Percentiles rank a stretch among this genome's conserved stretches.
These are phyloP conservation scores for Trifolium fragiferum DNA, from an alignment of 306 rosid genomes.

Conservation along the genomic window DNA sequence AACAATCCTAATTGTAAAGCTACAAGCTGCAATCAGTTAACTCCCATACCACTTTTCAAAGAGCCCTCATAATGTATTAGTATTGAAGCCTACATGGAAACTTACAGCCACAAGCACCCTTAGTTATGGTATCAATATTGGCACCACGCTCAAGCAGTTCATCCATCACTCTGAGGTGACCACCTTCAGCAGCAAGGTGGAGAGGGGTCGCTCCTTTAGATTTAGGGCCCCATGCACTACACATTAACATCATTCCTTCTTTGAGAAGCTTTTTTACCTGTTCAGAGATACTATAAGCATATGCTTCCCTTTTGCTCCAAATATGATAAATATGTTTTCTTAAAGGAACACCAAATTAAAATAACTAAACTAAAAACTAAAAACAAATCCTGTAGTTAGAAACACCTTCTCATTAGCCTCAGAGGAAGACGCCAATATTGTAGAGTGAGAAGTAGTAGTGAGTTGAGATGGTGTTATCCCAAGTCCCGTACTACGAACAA, in stretches of 20 bases:
- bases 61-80: too few relatives aligned
- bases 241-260: constrained; percentile 90
- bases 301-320: constrained; percentile 28
- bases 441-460: too few relatives aligned
- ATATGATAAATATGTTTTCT: background rate
- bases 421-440: too few relatives aligned
- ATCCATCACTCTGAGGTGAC: constrained; percentile 90
- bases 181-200: constrained; percentile 98
- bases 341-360: constrained; percentile 3
- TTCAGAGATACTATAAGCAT: constrained; percentile 28
- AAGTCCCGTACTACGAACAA: too few relatives aligned
- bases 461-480: too few relatives aligned
- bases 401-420: too few relatives aligned
- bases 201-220: constrained; percentile 91
- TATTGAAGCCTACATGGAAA: background rate
- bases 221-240: constrained; percentile 87
- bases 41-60: too few relatives aligned
- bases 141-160: constrained; percentile 96
- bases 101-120: constrained; percentile 98
- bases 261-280: constrained; percentile 88
- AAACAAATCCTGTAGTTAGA: too few relatives aligned
- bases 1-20: too few relatives aligned
- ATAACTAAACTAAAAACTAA: too few relatives aligned
- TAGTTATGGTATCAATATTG: constrained; percentile 89
- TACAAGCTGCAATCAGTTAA: too few relatives aligned